phyloP scores from a whole-genome alignment of 495 filamentous ascomycete species.

The Lichenothelia convexa region DNA sequence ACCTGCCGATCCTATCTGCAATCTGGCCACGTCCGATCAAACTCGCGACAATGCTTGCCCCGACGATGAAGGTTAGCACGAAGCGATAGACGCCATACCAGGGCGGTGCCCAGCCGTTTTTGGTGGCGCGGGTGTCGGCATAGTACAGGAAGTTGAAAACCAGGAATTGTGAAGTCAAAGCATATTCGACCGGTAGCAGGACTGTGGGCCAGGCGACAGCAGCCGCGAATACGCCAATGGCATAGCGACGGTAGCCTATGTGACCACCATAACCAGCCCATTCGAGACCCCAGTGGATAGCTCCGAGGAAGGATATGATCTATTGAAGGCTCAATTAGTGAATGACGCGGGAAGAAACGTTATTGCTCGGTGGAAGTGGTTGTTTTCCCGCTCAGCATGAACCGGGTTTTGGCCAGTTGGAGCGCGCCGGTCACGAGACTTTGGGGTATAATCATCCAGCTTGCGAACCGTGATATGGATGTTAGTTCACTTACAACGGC shows the following conservation, averaged over 20 bases:
- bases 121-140: constrained; percentile 58
- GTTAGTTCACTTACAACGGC: constrained; percentile 64
- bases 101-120: constrained; percentile 61
- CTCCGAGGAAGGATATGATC: constrained; percentile 92
- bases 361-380: too few relatives aligned
- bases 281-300: constrained; percentile 87
- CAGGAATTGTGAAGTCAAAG: constrained; percentile 75
- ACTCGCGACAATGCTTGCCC: constrained; percentile 66
- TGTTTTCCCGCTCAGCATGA: too few relatives aligned
- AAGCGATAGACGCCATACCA: constrained; percentile 96
- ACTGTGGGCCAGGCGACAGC: constrained; percentile 87
- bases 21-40: constrained; percentile 79
- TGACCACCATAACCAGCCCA: constrained; percentile 58
- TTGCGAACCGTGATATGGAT: too few relatives aligned
- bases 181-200: constrained; percentile 70
- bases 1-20: constrained; percentile 31
- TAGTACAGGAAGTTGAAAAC: constrained; percentile 84
- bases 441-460: too few relatives aligned
- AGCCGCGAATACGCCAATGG: constrained; percentile 63
- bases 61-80: constrained; percentile 86
- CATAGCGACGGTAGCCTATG: constrained; percentile 60
- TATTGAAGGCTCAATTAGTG: constrained; percentile 15
- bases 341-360: not conserved
- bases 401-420: not conserved
- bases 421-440: not conserved